Base-by-base conservation (phyloP, 768 basidiomycete genomes). In the Pulveroboletus sp. region DNA sequence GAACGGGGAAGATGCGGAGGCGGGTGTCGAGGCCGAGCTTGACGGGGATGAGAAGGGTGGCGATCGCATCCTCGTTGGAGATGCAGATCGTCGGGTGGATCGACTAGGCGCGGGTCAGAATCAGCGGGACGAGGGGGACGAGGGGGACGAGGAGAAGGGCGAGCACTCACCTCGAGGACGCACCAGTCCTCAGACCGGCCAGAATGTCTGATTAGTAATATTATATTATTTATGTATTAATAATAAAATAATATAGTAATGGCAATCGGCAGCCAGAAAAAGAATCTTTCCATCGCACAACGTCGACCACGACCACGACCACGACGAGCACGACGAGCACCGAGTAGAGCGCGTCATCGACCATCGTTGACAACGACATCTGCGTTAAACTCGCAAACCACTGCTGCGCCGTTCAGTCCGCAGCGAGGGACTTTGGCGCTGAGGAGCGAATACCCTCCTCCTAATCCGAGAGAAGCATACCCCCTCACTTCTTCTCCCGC, bases 61-160 rank as follows among this genome's bases (percentile, higher is more conserved):
- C 65, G 65, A 54, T 46, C 33, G 24, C 46, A 41, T 70, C 63
- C 28, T 66, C 60, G 43, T 69, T 76, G 6, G 79, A 76, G 35
- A 85, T 55, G 60, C 73, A 88, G 38, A 69, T 63, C 61, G 88
- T 84, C 33, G 88, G 88, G 62, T 83, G 86, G 39, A 89, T 89
- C n/a, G 87, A 81, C 87, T 89, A 55, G 52, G 35, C 13, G 41
- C 10, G 33, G 4, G 43, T 46, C 41, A 53, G 35, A 36, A 53
- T 60, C 57, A 42, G 33, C 51, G 32, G 21, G 21, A 21, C 2
- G 21, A 21, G 21, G 21, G 1, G 5, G 30, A 35, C 40, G 44
- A 14, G 4, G 36, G 14, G 15, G 24, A 46, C 32, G 36, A 37
- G 5, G 26, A 21, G 21, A 21, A 21, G 21, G 21, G 21, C 21